Base-by-base conservation (phyloP, 2,329 filamentous ascomycete genomes). In the Colletotrichum ledebouriae region DNA sequence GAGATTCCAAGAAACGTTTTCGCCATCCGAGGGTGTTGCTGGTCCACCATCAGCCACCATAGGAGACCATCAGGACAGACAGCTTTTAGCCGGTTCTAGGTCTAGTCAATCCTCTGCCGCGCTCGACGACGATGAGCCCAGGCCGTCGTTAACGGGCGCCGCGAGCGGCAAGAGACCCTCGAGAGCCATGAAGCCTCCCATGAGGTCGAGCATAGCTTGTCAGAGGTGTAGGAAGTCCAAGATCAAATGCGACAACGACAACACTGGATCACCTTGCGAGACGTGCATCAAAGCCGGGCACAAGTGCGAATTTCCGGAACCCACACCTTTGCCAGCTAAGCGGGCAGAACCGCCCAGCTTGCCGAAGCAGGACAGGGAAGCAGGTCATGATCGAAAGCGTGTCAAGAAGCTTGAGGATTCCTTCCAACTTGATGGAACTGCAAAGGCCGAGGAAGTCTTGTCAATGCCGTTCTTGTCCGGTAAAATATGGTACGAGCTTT, bases 241-340 rank as follows among this genome's bases (percentile, higher is more conserved):
- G 80, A 93, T 95, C 76, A 95, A 95, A 80, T 97, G 93, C 81
- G 89, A 93, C 78, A 96, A 96, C 79, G 86, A 87, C 70, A 90
- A 89, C 15, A 88, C 69, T 12, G 70, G 69, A 29, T 53, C 70
- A 15, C 68, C 87, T 15, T 97, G 93, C 81, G 89, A 92, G 70
- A 89, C 89, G 12, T 97, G 93, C 77, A 87, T 91, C 75, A 89
- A 89, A 68, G 88, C 88, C 58, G 89, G 90, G 50, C 87, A 92
- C 75, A 87, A 92, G 68, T 96, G 93, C 76, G 86, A 87, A 70
- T 94, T 94, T 77, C 91, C 92, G 9, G 82, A 88, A 15, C 67
- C 73, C 2, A 65, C 71, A 11, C 67, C 71, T 13, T 46, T 66
- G 9, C 79, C 81, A 9, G 76, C 78, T 13, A 86, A 84, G 77